Base-by-base conservation (phyloP, 2,329 filamentous ascomycete genomes). In the Xylogone sp. region DNA sequence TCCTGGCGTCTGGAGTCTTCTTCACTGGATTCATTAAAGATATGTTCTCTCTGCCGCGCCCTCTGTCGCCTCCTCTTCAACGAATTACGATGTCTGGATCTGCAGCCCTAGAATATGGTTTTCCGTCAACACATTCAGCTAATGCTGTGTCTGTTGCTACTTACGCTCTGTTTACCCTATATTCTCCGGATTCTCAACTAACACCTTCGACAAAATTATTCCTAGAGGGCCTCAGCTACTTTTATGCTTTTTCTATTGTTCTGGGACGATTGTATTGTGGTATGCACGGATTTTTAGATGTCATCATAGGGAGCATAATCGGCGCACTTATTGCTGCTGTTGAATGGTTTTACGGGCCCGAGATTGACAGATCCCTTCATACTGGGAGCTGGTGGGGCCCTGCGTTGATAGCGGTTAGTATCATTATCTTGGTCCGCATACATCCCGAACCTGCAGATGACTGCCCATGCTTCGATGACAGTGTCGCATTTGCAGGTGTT, bases 1-100 rank as follows among this genome's bases (percentile, higher is more conserved):
- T 93, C 54, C 77, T 93, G 52, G 89, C 88, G 20, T 75, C 80
- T 13, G 89, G 89, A 42, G 89, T 93, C 59, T 92, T 92, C 71
- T 87, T 88, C 69, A 96, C 90, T 52, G 94, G 94, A 52, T 96
- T 96, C 69, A 71, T 97, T 62, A 99, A 99, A 68, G 94, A 99
- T 69, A 79, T 97, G 70, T 82, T 93, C 63, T 97, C 94, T 64
- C 81, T 99, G 18, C 94, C 94, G 13, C 84, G 94, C 22, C 94
- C 94, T 1, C 75, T 97, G 20, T 97, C 92, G 3, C 94, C 94
- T 19, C 94, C 94, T 1, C 78, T 99, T 16, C 86, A 95, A 53
- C 84, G 94, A 49, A 97, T 99, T 68, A 97, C 92, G 59, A 97
- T 97, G 92, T 97, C 93, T 47, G 92, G 92, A 3, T 96, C 90